These are phyloP conservation scores for Daldinia sp. DNA, from an alignment of 2,329 filamentous ascomycete species.

Conservation along the genomic window DNA sequence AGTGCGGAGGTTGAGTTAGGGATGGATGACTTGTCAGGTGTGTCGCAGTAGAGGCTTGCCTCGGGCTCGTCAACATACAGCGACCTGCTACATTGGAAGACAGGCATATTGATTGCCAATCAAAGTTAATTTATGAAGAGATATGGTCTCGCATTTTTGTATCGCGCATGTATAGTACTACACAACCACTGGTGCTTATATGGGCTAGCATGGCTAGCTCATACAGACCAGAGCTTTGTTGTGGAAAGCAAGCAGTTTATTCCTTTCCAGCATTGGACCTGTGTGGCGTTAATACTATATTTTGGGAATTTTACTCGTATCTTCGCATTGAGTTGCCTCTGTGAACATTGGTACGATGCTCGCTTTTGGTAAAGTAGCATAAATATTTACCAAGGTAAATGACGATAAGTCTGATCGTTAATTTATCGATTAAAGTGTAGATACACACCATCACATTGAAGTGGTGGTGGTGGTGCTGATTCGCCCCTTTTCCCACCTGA, in stretches of 20 bases:
- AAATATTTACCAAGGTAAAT: background rate
- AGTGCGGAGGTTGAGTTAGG: conserved; percentile 8
- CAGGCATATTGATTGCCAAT: conserved; percentile 15
- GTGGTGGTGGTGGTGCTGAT: background rate
- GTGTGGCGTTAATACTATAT: background rate
- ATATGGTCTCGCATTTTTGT: conserved; percentile 21
- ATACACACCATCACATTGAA: background rate
- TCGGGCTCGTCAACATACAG: background rate
- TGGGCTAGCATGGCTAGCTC: conserved; percentile 7
- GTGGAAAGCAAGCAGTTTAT: background rate
- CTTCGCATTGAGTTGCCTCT: background rate
- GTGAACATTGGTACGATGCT: background rate
- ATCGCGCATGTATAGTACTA: conserved; percentile 22
- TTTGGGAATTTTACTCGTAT: background rate
- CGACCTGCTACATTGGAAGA: conserved; percentile 7
- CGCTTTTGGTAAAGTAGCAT: background rate
- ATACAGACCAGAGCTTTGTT: background rate
- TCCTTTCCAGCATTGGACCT: background rate
- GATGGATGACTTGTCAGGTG: conserved; percentile 6
- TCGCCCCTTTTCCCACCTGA: background rate
- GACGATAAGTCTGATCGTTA: background rate
- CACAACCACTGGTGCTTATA: conserved; percentile 1
- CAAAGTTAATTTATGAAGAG: conserved; percentile 17
- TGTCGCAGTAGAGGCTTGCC: conserved; percentile 5
- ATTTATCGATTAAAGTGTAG: background rate